Conservation (phyloP, 1,139 yeast species). For the Blastobotrys proliferans region DNA sequence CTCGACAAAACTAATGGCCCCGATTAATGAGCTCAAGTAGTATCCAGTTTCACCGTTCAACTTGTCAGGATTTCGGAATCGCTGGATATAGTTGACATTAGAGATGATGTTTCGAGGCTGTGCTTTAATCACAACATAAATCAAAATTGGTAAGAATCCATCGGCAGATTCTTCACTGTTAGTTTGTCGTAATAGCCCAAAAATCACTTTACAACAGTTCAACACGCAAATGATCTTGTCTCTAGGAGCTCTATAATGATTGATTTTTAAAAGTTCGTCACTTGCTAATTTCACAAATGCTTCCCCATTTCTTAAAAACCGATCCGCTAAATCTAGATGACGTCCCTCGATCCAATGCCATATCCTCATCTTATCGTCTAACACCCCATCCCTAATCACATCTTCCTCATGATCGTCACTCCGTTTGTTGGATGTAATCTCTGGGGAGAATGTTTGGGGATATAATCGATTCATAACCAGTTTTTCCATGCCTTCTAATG, state of each 20-base stretch:
- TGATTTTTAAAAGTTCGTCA: constrained; percentile 64
- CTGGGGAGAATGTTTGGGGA: constrained; percentile 77
- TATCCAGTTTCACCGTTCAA: constrained; percentile 85
- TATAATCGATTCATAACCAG: constrained; percentile 85
- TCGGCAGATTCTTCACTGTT: constrained; percentile 82
- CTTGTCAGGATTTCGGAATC: constrained; percentile 73
- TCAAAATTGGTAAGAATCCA: constrained; percentile 80
- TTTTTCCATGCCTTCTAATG: constrained; percentile 90
- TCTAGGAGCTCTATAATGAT: constrained; percentile 84
- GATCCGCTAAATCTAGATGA: constrained; percentile 73
- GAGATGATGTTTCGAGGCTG: constrained; percentile 60
- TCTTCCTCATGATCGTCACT: constrained; percentile 58
- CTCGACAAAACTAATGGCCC: constrained; percentile 74
- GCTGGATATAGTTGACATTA: constrained; percentile 77
- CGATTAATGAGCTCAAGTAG: constrained; percentile 80
- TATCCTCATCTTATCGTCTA: constrained; percentile 55
- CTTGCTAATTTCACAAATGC: constrained; percentile 70
- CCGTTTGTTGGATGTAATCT: constrained; percentile 41
- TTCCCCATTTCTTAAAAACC: constrained; percentile 43
- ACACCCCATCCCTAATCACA: constrained; percentile 53
- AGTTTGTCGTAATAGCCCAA: constrained; percentile 73
- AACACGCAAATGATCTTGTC: constrained; percentile 89
- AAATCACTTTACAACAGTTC: constrained; percentile 88
- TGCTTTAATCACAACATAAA: constrained; percentile 72
- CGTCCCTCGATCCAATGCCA: constrained; percentile 71